Evolutionary conservation across 768 basidiomycete genomes (phyloP).

Genomic region (Naganishia onofrii): DNA sequence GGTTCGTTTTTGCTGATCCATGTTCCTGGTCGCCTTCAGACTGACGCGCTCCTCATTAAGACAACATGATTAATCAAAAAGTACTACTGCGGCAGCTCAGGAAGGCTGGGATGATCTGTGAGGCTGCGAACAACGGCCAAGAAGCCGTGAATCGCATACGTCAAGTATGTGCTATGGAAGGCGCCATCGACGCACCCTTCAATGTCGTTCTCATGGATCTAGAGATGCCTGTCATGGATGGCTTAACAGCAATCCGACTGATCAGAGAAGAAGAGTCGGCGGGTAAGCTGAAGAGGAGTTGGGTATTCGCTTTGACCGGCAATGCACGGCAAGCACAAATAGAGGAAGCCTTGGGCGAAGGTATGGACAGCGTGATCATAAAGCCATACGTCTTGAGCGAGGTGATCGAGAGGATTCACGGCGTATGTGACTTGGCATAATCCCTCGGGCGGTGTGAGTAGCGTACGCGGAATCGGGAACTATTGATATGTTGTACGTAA

Average conservation of each 20-base stretch:
- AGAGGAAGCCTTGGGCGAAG: constrained; percentile 44
- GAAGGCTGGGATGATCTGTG: constrained; percentile 46
- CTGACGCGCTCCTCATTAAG: constrained; percentile 12
- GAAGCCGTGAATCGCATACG: constrained; percentile 47
- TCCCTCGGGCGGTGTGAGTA: not conserved
- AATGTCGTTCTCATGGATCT: constrained; percentile 47
- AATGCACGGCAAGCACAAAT: constrained; percentile 51
- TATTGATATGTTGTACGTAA: not conserved
- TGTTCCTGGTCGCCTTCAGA: not conserved
- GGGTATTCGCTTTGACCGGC: constrained; percentile 49
- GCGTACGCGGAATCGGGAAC: not conserved
- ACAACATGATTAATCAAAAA: constrained; percentile 51
- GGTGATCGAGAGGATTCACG: constrained; percentile 15
- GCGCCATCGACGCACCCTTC: constrained; percentile 34
- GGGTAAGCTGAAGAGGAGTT: constrained; percentile 35
- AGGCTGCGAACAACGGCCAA: constrained; percentile 45
- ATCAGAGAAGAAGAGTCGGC: constrained; percentile 44
- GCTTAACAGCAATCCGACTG: constrained; percentile 43
- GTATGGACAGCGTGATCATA: constrained; percentile 36
- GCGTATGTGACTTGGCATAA: not conserved
- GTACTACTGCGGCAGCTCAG: constrained; percentile 43
- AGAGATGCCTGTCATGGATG: constrained; percentile 53
- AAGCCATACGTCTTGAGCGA: constrained; percentile 27
- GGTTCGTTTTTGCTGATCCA: constrained; percentile 3
- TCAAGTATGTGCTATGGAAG: constrained; percentile 29